Evolutionary conservation across 2,329 filamentous ascomycete species (phyloP).

Genomic region (Arthroderma uncinatum): DNA sequence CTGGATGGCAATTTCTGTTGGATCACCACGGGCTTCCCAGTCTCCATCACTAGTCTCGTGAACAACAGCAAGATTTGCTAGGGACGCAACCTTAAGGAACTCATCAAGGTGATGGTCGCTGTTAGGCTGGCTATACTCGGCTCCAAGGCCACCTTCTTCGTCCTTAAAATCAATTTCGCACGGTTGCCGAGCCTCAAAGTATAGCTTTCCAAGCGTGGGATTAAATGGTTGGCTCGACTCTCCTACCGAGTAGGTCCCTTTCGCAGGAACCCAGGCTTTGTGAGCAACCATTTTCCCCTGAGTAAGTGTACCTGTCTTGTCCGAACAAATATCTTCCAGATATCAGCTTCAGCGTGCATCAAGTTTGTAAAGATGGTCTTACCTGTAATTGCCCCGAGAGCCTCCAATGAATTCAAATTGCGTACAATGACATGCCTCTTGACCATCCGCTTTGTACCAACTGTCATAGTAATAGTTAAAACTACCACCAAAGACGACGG

Average conservation of each 20-base stretch:
- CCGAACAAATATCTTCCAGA: constrained; percentile 42
- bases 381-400: constrained; percentile 48
- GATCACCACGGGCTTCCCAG: constrained; percentile 55
- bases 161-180: constrained; percentile 19
- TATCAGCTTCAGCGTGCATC: not conserved
- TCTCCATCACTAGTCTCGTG: constrained; percentile 36
- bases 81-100: constrained; percentile 51
- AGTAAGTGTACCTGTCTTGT: constrained; percentile 50
- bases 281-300: constrained; percentile 54
- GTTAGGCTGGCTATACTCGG: constrained; percentile 29
- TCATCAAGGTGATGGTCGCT: constrained; percentile 41
- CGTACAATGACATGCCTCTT: constrained; percentile 47
- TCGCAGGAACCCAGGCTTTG: constrained; percentile 47
- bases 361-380: not conserved
- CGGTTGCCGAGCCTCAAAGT: constrained; percentile 27
- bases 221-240: constrained; percentile 46
- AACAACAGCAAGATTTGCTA: constrained; percentile 55
- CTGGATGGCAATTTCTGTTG: constrained; percentile 63
- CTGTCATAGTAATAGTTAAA: constrained; percentile 56
- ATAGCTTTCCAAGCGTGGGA: constrained; percentile 42
- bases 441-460: constrained; percentile 49
- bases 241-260: constrained; percentile 48
- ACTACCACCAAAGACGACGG: constrained; percentile 53
- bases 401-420: constrained; percentile 46
- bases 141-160: constrained; percentile 16